A percentile compares a stretch with the other conserved stretches of the same genome.
phyloP scores from a whole-genome alignment of 192 early-diverging fungal genomes.

The Physocladia obscura region DNA sequence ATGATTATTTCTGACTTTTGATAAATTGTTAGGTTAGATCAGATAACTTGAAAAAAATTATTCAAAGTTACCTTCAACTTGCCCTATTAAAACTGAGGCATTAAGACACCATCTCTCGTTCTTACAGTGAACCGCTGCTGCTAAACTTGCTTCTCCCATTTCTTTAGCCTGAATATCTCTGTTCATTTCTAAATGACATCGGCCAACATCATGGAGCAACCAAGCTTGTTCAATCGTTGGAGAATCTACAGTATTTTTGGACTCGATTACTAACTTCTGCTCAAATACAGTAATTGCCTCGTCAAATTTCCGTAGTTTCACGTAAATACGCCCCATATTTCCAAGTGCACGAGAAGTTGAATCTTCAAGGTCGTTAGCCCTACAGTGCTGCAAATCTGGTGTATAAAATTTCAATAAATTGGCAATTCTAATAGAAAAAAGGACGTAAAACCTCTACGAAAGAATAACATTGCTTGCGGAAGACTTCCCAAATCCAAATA shows the following conservation, averaged over 20 bases:
- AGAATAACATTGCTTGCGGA: constrained; percentile 26
- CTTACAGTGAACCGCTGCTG: constrained; percentile 6
- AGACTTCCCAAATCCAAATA: constrained; percentile 26
- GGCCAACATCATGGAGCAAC: constrained; percentile 33
- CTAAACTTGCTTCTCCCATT: constrained; percentile 7
- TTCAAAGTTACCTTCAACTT: constrained; percentile 31
- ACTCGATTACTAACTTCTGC: constrained; percentile 1
- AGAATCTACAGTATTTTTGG: neutral
- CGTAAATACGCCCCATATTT: constrained; percentile 33
- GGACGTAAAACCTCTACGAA: constrained; percentile 25
- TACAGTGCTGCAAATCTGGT: constrained; percentile 15
- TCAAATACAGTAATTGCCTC: constrained; percentile 32
- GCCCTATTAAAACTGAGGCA: constrained; percentile 27
- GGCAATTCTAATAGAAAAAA: neutral
- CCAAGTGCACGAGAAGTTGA: constrained; percentile 15
- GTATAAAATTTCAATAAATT: neutral
- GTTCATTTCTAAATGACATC: constrained; percentile 30
- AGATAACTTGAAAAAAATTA: neutral
- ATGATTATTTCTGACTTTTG: neutral
- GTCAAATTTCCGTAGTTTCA: constrained; percentile 15
- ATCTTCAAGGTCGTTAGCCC: constrained; percentile 1
- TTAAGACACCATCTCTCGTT: constrained; percentile 29
- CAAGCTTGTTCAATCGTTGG: constrained; percentile 21
- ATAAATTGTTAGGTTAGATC: neutral
- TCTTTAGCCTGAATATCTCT: constrained; percentile 5